Percentiles rank a stretch among this genome's conserved stretches.
Evolutionary conservation across 371 early-diverging fungal species (phyloP).

Genomic region (Actinomucor elegans): DNA sequence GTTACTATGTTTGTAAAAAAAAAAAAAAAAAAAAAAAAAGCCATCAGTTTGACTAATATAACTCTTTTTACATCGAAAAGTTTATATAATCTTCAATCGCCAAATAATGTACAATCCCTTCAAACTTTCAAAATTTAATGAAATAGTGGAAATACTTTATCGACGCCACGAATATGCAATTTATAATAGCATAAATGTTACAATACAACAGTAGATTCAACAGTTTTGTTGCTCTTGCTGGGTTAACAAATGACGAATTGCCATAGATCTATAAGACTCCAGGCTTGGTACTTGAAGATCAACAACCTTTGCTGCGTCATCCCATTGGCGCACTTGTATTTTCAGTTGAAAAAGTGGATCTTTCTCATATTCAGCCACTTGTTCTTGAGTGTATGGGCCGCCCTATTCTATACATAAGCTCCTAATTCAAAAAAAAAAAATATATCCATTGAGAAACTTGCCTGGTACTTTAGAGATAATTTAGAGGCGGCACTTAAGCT

Average conservation of each 20-base stretch:
- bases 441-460: too few relatives aligned
- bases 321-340: slow-evolving; percentile 55
- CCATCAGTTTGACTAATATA: too few relatives aligned
- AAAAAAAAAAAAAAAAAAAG: too few relatives aligned
- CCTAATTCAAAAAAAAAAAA: neutral
- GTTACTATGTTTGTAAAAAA: too few relatives aligned
- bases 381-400: slow-evolving; percentile 43
- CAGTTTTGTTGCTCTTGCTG: neutral
- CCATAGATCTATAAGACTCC: slow-evolving; percentile 44
- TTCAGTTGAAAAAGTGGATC: slow-evolving; percentile 51
- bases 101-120: too few relatives aligned
- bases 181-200: too few relatives aligned
- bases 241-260: slow-evolving; percentile 26
- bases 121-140: too few relatives aligned
- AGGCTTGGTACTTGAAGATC: slow-evolving; percentile 41
- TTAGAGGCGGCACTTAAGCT: slow-evolving; percentile 50
- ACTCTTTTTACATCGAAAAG: too few relatives aligned
- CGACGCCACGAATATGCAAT: too few relatives aligned
- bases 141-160: too few relatives aligned
- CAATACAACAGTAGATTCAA: neutral
- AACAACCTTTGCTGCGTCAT: slow-evolving; percentile 51
- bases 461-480: slow-evolving; percentile 53
- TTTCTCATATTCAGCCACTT: slow-evolving; percentile 43
- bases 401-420: slow-evolving; percentile 20
- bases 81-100: too few relatives aligned